Evolutionary conservation across 139 green algal species (phyloP), one percentile per base, ranked within the genome.

Genomic region (Chlamydomonas incerta): DNA sequence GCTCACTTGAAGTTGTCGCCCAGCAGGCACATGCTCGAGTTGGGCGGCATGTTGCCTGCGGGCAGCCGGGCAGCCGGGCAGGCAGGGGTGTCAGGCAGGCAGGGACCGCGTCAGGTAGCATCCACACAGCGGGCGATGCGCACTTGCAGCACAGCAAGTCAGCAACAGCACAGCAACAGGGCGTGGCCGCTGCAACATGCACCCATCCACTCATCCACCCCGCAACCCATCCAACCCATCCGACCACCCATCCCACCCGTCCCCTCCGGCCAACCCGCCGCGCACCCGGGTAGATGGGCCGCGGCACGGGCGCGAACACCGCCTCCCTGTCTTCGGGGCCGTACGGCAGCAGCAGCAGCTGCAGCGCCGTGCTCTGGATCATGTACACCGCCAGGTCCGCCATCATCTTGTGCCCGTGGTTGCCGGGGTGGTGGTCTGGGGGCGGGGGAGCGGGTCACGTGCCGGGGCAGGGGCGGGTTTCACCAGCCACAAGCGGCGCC

Each of bases 381-480:
- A 50, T 74, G 31, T 28, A 83, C 37, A 83, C 77, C 63, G 63
- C 77, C n/a, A 83, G 77, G 41, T 83, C 77, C 9, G 77, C 77
- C 77, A 83, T 83, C 18, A 83, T 41, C 77, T 83, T 83, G 62
- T 83, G 77, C 28, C 63, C 77, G 24, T 66, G 63, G 46, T 83
- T 66, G n/a, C 77, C 77, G 20, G 77, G 77, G 62, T 83, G 63
- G 8, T 65, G 29, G 63, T 74, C 77, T 74, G 77, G 63, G n/a
- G 58, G 35, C n/a, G 75, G 33, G 74, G 57, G n/a, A n/a, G n/a
- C n/a, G n/a, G n/a, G n/a, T n/a, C n/a, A n/a, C n/a, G n/a, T n/a
- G n/a, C n/a, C n/a, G n/a, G n/a, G n/a, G n/a, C n/a, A n/a, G n/a
- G n/a, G n/a, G n/a, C n/a, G n/a, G n/a, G n/a, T n/a, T n/a, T n/a